Percentiles rank a stretch among this genome's conserved stretches.
phyloP scores from a whole-genome alignment of 139 green algal species.

The Protoeuglena noctilucae region DNA sequence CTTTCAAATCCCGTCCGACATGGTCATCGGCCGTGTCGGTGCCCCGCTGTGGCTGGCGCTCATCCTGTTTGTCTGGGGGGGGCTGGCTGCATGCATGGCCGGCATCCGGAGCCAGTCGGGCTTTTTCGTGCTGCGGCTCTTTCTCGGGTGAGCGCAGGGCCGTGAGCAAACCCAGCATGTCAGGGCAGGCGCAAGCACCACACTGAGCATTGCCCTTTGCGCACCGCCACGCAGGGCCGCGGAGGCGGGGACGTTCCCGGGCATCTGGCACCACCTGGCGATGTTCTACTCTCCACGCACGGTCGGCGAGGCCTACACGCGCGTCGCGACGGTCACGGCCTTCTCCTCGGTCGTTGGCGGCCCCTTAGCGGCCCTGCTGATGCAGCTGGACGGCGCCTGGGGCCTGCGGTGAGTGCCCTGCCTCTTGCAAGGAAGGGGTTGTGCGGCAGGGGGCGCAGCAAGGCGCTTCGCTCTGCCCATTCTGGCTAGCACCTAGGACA shows the following conservation, averaged over 20 bases:
- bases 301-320: background rate
- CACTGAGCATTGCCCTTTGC: no score
- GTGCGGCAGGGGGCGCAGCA: no score
- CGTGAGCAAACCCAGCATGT: no score
- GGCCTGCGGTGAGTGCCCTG: no score
- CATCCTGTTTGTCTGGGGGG: background rate
- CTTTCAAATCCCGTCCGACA: background rate
- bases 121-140: conserved; percentile 1
- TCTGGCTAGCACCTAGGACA: no score
- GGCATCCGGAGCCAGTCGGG: background rate
- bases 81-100: background rate
- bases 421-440: no score
- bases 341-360: background rate
- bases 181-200: no score
- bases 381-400: background rate
- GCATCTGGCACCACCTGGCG: background rate
- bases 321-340: background rate
- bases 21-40: background rate
- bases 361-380: background rate
- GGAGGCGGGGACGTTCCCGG: conserved; percentile 2
- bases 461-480: no score
- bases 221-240: no score
- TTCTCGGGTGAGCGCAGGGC: no score
- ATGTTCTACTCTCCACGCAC: background rate
- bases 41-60: background rate